Evolutionary conservation across 2,329 filamentous ascomycete genomes (phyloP), one percentile per base, ranked within the genome.

Genomic region (Colletotrichum graminicola): DNA sequence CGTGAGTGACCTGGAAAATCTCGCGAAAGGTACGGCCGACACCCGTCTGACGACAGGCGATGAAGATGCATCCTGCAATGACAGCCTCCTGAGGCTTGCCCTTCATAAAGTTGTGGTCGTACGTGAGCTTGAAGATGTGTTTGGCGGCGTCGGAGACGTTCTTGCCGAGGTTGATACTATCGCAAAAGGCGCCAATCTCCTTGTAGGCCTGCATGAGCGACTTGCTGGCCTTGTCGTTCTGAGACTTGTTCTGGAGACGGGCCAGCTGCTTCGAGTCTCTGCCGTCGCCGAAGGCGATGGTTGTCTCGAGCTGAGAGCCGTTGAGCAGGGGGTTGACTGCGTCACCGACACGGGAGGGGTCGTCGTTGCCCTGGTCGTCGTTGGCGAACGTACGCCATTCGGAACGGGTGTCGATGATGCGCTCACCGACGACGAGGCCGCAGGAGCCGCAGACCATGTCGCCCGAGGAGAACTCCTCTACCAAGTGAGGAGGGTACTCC

Each of bases 351-450:
- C 96, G 96, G 71, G 94, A 98, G 5, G 97, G 96, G 76, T 99
- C 96, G 77, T 98, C 97, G 78, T 93, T 95, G 78, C 94, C 94
- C 81, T 97, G 94, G 80, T 99, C 97, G 79, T 99, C 96, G 80
- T 98, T 98, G 79, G 95, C 94, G 84, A 99, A 99, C 0, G 96
- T 99, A 80, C 96, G 94, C 96, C 96, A 99, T 84, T 99, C 96
- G 59, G 94, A 97, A 73, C 97, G 93, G 73, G 94, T 97, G 80
- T 99, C 97, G 78, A 99, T 95, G 80, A 96, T 94, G 75, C 94
- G 92, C 78, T 95, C 93, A 72, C 93, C 93, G 39, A 99, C 89
- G 7, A 99, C 96, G 43, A 98, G 87, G 47, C 96, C 96, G 78
- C 96, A 99, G 73, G 92, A 94, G 70, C 89, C 93, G 80, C 96